Evolutionary conservation across 768 basidiomycete species (phyloP).

Genomic region (Arthromyces matolae): DNA sequence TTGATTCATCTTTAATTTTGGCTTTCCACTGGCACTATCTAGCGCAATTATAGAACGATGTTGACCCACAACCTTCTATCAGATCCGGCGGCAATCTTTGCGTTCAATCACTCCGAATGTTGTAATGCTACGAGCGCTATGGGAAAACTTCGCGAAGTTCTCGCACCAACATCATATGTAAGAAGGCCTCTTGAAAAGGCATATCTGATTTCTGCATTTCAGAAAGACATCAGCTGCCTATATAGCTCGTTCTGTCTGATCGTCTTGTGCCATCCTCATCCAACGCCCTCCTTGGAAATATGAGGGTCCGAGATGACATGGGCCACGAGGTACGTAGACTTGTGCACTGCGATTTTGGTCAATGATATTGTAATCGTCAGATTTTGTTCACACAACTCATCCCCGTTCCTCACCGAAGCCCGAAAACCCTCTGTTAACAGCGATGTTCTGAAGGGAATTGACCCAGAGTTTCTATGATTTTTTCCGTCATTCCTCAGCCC

Average conservation of each 20-base stretch:
- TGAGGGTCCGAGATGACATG: background rate
- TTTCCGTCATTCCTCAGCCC: too few relatives aligned
- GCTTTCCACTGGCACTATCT: background rate
- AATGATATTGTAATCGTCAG: too few relatives aligned
- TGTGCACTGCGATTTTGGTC: background rate
- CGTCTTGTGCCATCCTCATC: too few relatives aligned
- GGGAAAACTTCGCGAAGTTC: background rate
- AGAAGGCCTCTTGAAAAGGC: background rate
- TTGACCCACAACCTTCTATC: constrained; percentile 4
- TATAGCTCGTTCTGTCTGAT: too few relatives aligned
- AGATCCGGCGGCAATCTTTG: constrained; percentile 15
- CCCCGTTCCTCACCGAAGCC: background rate
- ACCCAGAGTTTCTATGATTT: too few relatives aligned
- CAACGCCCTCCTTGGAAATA: too few relatives aligned
- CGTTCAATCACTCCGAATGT: background rate
- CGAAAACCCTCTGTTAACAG: background rate
- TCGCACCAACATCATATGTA: too few relatives aligned
- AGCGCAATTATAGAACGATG: background rate
- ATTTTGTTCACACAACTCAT: too few relatives aligned
- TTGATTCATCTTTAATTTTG: background rate
- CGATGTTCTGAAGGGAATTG: too few relatives aligned
- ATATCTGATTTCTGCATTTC: background rate
- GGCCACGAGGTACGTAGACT: background rate
- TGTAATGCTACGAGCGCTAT: too few relatives aligned
- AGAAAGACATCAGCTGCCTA: background rate